phyloP scores from a whole-genome alignment of 108 stramenopile species.

The Nitzschia inconspicua region DNA sequence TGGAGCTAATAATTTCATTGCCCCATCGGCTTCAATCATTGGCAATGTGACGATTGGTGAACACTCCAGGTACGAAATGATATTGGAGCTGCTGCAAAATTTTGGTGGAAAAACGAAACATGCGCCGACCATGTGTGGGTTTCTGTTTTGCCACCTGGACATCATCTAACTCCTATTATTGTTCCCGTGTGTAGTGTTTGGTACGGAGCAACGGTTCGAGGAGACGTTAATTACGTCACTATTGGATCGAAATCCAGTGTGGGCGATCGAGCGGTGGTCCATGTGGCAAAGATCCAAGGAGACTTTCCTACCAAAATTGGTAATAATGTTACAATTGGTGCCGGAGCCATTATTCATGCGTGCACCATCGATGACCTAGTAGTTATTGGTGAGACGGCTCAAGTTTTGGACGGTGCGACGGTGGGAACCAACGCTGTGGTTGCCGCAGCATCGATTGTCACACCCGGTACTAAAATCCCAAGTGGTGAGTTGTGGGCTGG shows the following conservation, averaged over 20 bases:
- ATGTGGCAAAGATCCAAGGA: constrained; percentile 93
- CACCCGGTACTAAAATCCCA: constrained; percentile 72
- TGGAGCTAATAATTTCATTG: constrained; percentile 65
- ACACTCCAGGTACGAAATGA: constrained; percentile 42
- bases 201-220: constrained; percentile 86
- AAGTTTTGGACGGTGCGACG: constrained; percentile 88
- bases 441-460: constrained; percentile 80
- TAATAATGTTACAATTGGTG: constrained; percentile 77
- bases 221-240: constrained; percentile 74
- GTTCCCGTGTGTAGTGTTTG: constrained; percentile 49
- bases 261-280: constrained; percentile 91
- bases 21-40: constrained; percentile 78
- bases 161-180: background rate
- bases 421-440: constrained; percentile 76
- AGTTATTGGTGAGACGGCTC: constrained; percentile 82
- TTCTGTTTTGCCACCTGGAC: no score
- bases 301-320: constrained; percentile 87
- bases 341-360: constrained; percentile 88
- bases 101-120: background rate
- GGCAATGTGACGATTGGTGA: constrained; percentile 78
- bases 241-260: constrained; percentile 85
- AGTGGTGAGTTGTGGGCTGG: constrained; percentile 90
- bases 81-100: background rate
- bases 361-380: constrained; percentile 78
- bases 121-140: background rate